These are phyloP conservation scores for Curvularia eragrostidis DNA, from an alignment of 2,329 filamentous ascomycete genomes.

Conservation along the genomic window DNA sequence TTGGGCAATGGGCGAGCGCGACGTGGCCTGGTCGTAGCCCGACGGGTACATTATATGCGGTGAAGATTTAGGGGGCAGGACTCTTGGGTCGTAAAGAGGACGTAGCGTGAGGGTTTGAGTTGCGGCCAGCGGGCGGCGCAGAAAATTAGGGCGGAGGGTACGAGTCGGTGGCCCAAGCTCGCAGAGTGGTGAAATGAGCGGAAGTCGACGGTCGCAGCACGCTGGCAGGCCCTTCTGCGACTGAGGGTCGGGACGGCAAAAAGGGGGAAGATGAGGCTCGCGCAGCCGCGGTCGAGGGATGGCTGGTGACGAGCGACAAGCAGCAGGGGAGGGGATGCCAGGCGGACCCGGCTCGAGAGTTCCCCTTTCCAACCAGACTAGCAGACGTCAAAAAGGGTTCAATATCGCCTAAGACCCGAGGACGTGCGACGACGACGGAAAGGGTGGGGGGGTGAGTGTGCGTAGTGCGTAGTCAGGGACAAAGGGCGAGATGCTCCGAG, in stretches of 20 bases:
- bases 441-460: conserved; percentile 1
- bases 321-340: conserved; percentile 15
- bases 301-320: conserved; percentile 27
- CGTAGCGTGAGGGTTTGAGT: conserved; percentile 20
- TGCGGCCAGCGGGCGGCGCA: conserved; percentile 15
- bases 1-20: conserved; percentile 77
- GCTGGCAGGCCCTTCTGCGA: too few species aligned
- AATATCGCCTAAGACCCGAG: conserved; percentile 9
- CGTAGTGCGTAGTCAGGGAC: conserved; percentile 1
- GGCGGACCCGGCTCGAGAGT: conserved; percentile 14
- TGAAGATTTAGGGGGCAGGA: conserved; percentile 12
- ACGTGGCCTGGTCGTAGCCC: conserved; percentile 52
- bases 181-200: conserved; percentile 26
- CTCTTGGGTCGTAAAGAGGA: conserved; percentile 8
- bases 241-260: too few species aligned
- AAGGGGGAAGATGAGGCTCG: conserved; percentile 24
- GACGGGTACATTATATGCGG: conserved; percentile 45
- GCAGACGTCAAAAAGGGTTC: conserved; percentile 17
- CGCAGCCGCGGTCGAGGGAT: conserved; percentile 30
- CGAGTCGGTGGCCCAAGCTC: conserved; percentile 23
- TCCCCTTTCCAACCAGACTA: conserved; percentile 27
- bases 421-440: conserved; percentile 4
- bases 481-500: conserved; percentile 4
- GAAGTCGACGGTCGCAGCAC: conserved; percentile 19
- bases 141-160: conserved; percentile 39